Base-by-base conservation (phyloP, 768 basidiomycete genomes). In the Tricholoma terreum region DNA sequence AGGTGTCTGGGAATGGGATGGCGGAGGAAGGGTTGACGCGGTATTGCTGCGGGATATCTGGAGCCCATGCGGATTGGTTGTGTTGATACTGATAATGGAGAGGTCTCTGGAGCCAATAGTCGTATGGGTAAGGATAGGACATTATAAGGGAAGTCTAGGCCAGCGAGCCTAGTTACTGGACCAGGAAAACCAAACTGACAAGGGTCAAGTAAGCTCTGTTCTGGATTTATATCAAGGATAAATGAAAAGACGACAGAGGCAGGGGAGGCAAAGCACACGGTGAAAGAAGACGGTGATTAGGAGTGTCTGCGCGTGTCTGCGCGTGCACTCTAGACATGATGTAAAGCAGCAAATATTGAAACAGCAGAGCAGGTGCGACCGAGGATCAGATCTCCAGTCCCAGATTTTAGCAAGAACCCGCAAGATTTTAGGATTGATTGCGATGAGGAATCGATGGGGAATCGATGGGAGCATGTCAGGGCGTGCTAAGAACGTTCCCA, bases 1-100 rank as follows among this genome's bases (percentile, higher is more conserved):
- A 38, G 4, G 14, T 5, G 38, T 40, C 38, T 52, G 63, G 67
- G 22, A 63, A 65, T 36, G 55, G 11, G 27, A 46, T n/a, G n/a
- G n/a, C 43, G 59, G 48, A 8, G 35, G 55, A 14, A 58, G 48
- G 46, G 43, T 50, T 30, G 22, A 50, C n/a, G 21, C 14, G n/a
- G n/a, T n/a, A n/a, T n/a, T n/a, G n/a, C n/a, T n/a, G n/a, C n/a
- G n/a, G n/a, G n/a, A n/a, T n/a, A n/a, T n/a, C n/a, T n/a, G n/a
- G n/a, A n/a, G n/a, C n/a, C n/a, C n/a, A n/a, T n/a, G n/a, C n/a
- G n/a, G n/a, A n/a, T n/a, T n/a, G n/a, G n/a, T n/a, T n/a, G n/a
- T n/a, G n/a, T n/a, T n/a, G n/a, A n/a, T n/a, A n/a, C n/a, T n/a
- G n/a, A n/a, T n/a, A n/a, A n/a, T n/a, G n/a, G n/a, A n/a, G n/a